Base-by-base conservation (phyloP, 208 protist genomes). In the Leishmania major region DNA sequence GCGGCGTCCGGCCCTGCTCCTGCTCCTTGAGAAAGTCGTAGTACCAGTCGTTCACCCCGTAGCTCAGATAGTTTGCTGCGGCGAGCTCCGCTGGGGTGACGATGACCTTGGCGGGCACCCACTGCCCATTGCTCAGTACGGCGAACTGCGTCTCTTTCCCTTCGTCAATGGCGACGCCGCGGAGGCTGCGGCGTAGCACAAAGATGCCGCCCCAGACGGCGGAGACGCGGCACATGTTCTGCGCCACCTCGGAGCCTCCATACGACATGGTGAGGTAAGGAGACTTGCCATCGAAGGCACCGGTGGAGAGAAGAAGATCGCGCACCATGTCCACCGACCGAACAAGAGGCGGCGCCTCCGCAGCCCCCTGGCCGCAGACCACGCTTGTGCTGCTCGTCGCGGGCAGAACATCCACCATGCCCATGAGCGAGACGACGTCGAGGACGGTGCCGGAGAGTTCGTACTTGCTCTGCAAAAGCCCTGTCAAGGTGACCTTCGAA, bases 191-290 rank as follows among this genome's bases (percentile, higher is more conserved):
- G 35, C 89, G 89, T 31, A 99, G 88, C 31, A 98, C 86, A 77
- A 94, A 97, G 43, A 84, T 80, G 57, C 84, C 94, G n/a, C 92
- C 91, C 85, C 90, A 97, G 40, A 99, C 95, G 17, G 96, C 96
- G 25, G 91, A 82, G 22, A 92, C 83, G 62, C 97, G 92, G 80
- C 94, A 98, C 88, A 98, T 89, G 77, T 83, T 93, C 86, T 98
- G 97, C 47, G 89, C 62, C 40, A 98, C 70, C 86, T 99, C 97
- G 13, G 85, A 79, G 0, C 85, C 82, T 17, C 97, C 97, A 82
- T 98, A 98, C 31, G 85, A 74, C 0, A 94, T 87, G 43, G 89
- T 77, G 1, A 99, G 79, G 75, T 96, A 98, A 1, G 96, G 92
- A 4, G 95, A 97, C 49, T 47, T 76, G 19, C 88, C 85, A 22